Evolutionary conservation across 2,329 filamentous ascomycete genomes (phyloP).

Genomic region (Apiospora kogelbergensis): DNA sequence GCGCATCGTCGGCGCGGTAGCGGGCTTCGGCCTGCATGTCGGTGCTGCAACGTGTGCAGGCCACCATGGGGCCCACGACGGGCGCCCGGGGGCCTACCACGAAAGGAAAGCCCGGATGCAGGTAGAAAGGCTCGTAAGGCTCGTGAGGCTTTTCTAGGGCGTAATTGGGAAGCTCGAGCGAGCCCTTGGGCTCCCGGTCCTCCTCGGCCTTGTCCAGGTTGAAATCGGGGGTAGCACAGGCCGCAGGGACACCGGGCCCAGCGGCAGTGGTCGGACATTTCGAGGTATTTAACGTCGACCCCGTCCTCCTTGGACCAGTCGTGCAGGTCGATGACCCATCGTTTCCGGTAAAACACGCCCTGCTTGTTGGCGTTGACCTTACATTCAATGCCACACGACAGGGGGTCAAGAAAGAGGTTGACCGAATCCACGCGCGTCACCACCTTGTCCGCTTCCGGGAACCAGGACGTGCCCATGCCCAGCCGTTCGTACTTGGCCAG

Average conservation of each 20-base stretch:
- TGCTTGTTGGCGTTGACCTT: neutral
- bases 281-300: too few species aligned
- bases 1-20: neutral
- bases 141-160: too few species aligned
- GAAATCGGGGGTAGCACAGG: too few species aligned
- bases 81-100: accelerated
- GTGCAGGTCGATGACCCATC: too few species aligned
- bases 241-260: too few species aligned
- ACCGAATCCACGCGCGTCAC: neutral
- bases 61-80: neutral
- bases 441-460: neutral
- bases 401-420: too few species aligned
- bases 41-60: neutral
- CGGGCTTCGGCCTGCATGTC: neutral
- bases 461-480: neutral
- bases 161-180: too few species aligned
- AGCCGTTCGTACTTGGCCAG: neutral
- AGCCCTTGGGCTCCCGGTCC: too few species aligned
- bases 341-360: neutral
- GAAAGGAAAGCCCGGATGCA: neutral
- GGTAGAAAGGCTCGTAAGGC: too few species aligned
- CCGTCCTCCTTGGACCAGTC: too few species aligned
- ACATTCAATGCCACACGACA: neutral
- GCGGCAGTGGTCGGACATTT: too few species aligned
- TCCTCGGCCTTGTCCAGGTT: too few species aligned